phyloP scores from a whole-genome alignment of 805 yeast genomes.

The Candida railenensis region DNA sequence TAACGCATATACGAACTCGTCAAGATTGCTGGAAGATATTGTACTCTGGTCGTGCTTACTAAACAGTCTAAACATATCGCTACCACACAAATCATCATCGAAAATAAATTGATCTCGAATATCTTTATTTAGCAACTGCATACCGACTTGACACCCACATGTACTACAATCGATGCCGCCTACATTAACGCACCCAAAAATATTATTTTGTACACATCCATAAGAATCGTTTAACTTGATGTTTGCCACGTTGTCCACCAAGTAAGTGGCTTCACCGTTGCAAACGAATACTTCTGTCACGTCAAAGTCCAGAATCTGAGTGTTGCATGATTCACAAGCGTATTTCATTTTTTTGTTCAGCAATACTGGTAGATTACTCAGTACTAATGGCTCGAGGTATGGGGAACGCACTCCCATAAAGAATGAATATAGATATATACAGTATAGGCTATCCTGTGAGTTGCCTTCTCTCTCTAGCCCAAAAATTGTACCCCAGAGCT shows the following conservation, averaged over 20 bases:
- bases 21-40: neutral
- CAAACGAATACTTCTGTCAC: neutral
- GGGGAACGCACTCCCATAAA: no score
- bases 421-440: no score
- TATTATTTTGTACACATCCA: neutral
- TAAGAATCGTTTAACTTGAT: neutral
- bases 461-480: no score
- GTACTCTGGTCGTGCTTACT: neutral
- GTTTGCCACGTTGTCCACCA: neutral
- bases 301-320: neutral
- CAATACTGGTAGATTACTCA: neutral
- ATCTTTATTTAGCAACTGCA: neutral
- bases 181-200: neutral
- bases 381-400: no score
- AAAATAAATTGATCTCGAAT: neutral
- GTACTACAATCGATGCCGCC: constrained; percentile 1
- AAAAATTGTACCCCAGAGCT: no score
- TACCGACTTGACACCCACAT: neutral
- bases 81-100: neutral
- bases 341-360: neutral
- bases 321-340: neutral
- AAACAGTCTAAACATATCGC: neutral
- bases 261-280: neutral
- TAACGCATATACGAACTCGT: neutral
- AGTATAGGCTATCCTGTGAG: no score